These are phyloP conservation scores for Xylaria hypoxylon DNA, from an alignment of 2,329 filamentous ascomycete species.

Conservation along the genomic window DNA sequence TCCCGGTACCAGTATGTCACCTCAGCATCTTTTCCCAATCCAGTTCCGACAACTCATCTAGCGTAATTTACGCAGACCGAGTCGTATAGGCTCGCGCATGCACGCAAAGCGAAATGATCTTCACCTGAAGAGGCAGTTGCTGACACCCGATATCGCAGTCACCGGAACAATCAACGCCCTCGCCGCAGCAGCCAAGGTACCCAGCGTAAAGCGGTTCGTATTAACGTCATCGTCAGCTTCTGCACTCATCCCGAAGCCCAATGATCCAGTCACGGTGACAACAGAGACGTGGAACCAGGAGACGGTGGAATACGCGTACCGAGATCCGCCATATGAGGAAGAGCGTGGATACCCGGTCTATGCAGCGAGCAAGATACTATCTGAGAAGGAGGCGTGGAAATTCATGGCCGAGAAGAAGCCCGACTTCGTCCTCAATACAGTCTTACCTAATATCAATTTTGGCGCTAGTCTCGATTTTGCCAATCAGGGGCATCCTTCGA, in stretches of 20 bases:
- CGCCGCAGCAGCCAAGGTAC: conserved; percentile 36
- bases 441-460: conserved; percentile 44
- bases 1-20: conserved; percentile 7
- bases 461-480: conserved; percentile 38
- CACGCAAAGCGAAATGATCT: no score
- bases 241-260: conserved; percentile 25
- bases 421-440: conserved; percentile 39
- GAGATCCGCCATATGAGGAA: conserved; percentile 35
- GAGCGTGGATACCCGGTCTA: conserved; percentile 36
- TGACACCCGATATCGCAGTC: no score
- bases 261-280: conserved; percentile 34
- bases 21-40: no score
- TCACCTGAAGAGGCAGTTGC: no score
- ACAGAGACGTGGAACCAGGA: conserved; percentile 43
- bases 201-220: conserved; percentile 42
- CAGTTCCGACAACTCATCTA: no score
- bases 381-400: conserved; percentile 43
- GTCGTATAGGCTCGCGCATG: no score
- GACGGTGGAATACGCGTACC: conserved; percentile 35
- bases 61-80: no score
- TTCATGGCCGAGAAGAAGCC: conserved; percentile 41
- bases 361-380: conserved; percentile 39
- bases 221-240: conserved; percentile 42
- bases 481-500: conserved; percentile 38
- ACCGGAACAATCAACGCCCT: conserved; percentile 33